Evolutionary conservation across 768 basidiomycete species (phyloP), one percentile per base, ranked within the genome.

Genomic region (Saitozyma podzolica): DNA sequence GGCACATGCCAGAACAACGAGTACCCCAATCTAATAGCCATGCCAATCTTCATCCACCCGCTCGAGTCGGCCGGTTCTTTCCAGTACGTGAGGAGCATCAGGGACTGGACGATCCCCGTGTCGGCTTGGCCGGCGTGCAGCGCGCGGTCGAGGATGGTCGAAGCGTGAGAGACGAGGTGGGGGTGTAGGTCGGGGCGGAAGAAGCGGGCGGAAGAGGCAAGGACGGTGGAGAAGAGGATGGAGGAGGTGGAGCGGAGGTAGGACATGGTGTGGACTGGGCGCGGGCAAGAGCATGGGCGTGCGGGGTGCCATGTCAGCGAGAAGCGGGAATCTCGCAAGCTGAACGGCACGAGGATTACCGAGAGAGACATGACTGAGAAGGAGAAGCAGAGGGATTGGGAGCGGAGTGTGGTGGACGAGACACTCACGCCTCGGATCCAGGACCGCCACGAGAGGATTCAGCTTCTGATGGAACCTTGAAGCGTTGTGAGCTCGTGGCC

Each of bases 11-110:
- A 72, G 48, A 57, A 64, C 40, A 61, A 51, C 58, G 68, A 67
- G 64, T 72, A 72, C 17, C 67, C 70, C 29, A 68, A 66, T 41
- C 70, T 19, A 5, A 72, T 60, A 7, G 56, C 70, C 70, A 72
- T 5, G 64, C 67, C 13, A 61, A 63, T 9, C 86, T 89, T 11
- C 45, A 47, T 47, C 13, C 13, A 11, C 45, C 45, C 13, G 45
- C 13, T 11, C n/a, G 13, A 47, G 6, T 47, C 45, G n/a, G n/a
- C 13, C 11, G 13, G 11, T 17, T 13, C 45, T 6, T 47, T 88
- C 90, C 91, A 94, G 79, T 93, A 94, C 45, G 88, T 90, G 63
- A 94, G 82, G 70, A 90, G 91, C 17, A 89, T 88, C 76, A 92
- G 90, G 37, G 91, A 90, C 79, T 95, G 92, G 5, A 90, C 89